These are phyloP conservation scores for Ajuga chamaepitys DNA, from an alignment of 257 asterid genomes.

Conservation along the genomic window DNA sequence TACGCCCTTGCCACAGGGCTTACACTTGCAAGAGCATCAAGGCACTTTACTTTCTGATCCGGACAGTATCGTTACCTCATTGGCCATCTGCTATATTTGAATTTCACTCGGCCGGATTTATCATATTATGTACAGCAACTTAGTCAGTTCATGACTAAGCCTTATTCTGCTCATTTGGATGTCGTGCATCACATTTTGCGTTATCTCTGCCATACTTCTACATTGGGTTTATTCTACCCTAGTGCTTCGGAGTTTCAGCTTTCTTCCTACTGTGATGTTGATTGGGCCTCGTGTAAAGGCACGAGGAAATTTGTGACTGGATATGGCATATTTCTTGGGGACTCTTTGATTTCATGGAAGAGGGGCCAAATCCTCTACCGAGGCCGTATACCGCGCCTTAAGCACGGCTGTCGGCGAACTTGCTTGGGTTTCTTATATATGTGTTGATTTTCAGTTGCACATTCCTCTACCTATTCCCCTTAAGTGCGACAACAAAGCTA, in stretches of 20 bases:
- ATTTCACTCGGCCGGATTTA: not conserved
- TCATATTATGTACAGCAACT: not conserved
- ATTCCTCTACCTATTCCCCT: not conserved
- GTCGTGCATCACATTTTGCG: not conserved
- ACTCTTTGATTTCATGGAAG: not conserved
- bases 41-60: no score
- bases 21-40: no score
- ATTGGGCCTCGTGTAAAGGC: not conserved
- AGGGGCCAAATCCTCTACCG: not conserved
- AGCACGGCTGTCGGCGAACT: not conserved
- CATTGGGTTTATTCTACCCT: not conserved
- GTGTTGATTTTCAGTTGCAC: not conserved
- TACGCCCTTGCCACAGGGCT: no score
- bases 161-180: not conserved
- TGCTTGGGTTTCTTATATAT: not conserved
- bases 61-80: not conserved
- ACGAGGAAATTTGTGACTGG: no score
- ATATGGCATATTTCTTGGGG: not conserved
- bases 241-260: accelerated
- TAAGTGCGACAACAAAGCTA: not conserved
- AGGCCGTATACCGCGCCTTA: not conserved
- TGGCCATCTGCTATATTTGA: not conserved
- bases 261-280: not conserved
- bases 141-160: not conserved
- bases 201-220: not conserved